phyloP scores from a whole-genome alignment of 805 yeast genomes.

The Pichia californica region DNA sequence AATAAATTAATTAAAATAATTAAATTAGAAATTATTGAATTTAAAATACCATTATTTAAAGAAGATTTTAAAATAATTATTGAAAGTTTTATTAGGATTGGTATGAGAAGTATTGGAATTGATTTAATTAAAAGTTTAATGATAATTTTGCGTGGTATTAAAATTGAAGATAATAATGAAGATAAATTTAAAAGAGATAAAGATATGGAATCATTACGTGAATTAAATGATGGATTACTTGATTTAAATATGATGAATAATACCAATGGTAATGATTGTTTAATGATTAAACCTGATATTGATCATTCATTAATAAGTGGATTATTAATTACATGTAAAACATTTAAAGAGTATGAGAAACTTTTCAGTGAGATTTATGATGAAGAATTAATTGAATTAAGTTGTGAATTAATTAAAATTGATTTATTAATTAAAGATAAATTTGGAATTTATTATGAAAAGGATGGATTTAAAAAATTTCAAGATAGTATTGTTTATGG shows the following conservation, averaged over 20 bases:
- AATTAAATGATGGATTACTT: not conserved
- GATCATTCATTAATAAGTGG: not conserved
- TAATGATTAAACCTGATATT: not conserved
- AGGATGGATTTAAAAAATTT: not conserved
- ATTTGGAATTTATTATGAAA: not conserved
- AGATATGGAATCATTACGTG: not conserved
- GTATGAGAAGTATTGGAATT: slow-evolving; percentile 13
- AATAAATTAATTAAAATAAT: slow-evolving; percentile 16
- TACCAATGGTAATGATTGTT: not conserved
- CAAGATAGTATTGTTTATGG: not conserved
- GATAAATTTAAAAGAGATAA: not conserved
- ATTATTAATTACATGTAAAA: not conserved
- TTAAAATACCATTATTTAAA: slow-evolving; percentile 12
- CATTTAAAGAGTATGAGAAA: slow-evolving; percentile 1
- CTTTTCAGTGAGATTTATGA: not conserved
- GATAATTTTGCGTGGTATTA: slow-evolving; percentile 14
- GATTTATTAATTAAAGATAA: slow-evolving; percentile 5
- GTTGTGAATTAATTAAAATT: slow-evolving; percentile 5
- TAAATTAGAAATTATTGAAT: slow-evolving; percentile 16
- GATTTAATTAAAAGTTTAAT: slow-evolving; percentile 18
- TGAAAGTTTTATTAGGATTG: slow-evolving; percentile 13
- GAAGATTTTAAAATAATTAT: slow-evolving; percentile 15
- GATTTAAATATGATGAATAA: not conserved
- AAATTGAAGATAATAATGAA: slow-evolving; percentile 8
- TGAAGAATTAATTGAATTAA: not conserved